Evolutionary conservation across 2,329 filamentous ascomycete genomes (phyloP).

Genomic region (Alternaria rosae): DNA sequence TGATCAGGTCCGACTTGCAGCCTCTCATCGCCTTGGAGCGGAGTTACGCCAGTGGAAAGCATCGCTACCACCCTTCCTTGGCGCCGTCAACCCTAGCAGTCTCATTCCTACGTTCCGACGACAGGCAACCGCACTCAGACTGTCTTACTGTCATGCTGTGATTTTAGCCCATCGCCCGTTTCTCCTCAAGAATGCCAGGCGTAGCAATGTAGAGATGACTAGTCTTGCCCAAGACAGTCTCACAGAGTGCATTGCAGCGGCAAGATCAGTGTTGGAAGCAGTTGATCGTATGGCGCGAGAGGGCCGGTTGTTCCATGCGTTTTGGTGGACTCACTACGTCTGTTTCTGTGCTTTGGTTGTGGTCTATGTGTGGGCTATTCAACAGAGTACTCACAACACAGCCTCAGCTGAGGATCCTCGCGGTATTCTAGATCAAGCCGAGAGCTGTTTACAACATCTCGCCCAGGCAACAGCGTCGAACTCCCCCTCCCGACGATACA

Average conservation of each 20-base stretch:
- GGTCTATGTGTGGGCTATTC: slow-evolving; percentile 59
- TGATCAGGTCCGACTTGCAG: slow-evolving; percentile 46
- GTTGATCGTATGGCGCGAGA: slow-evolving; percentile 52
- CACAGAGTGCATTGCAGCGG: slow-evolving; percentile 54
- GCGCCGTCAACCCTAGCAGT: slow-evolving; percentile 55
- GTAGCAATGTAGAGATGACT: slow-evolving; percentile 27
- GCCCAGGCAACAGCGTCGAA: slow-evolving; percentile 57
- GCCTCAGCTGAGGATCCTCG: slow-evolving; percentile 13
- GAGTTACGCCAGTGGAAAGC: slow-evolving; percentile 47
- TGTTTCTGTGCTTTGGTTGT: slow-evolving; percentile 59
- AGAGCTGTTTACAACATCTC: slow-evolving; percentile 56
- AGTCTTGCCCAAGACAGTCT: slow-evolving; percentile 49
- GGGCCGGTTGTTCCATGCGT: slow-evolving; percentile 51
- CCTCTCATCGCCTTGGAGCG: slow-evolving; percentile 50
- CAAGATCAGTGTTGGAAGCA: slow-evolving; percentile 46
- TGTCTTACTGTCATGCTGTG: slow-evolving; percentile 46
- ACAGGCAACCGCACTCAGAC: slow-evolving; percentile 40
- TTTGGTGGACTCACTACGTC: slow-evolving; percentile 61
- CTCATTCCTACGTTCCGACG: slow-evolving; percentile 55
- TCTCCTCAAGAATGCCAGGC: slow-evolving; percentile 28
- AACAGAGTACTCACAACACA: slow-evolving; percentile 32
- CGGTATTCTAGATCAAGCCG: slow-evolving; percentile 53
- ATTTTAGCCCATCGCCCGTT: slow-evolving; percentile 47
- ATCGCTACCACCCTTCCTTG: slow-evolving; percentile 54
- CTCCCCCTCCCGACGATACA: slow-evolving; percentile 57